phyloP scores from a whole-genome alignment of 352 stramenopile species.

The Pythium insidiosum region DNA sequence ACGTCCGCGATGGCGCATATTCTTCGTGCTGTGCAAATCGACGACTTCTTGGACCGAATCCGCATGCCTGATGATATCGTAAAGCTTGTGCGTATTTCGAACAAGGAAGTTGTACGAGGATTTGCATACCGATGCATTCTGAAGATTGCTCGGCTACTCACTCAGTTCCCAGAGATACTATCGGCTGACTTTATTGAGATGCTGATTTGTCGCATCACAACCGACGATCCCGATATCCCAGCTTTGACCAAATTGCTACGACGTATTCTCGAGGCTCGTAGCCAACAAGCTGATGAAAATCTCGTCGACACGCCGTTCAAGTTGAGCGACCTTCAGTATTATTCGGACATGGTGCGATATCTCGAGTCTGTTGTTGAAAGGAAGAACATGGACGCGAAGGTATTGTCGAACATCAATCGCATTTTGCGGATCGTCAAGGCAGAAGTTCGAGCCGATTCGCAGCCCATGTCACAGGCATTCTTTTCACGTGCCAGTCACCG shows the following conservation, averaged over 20 bases:
- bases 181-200: constrained; percentile 70
- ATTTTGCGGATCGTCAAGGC: constrained; percentile 64
- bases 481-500: constrained; percentile 41
- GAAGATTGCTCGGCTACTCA: constrained; percentile 46
- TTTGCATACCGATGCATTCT: constrained; percentile 70
- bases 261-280: constrained; percentile 60
- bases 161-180: constrained; percentile 55
- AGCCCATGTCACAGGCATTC: constrained; percentile 47
- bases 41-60: constrained; percentile 57
- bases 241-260: constrained; percentile 61
- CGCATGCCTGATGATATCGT: constrained; percentile 67
- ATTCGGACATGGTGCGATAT: constrained; percentile 36
- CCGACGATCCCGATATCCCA: constrained; percentile 63
- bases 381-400: constrained; percentile 24
- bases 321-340: constrained; percentile 66
- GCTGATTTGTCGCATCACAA: constrained; percentile 58
- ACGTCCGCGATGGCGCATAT: constrained; percentile 69
- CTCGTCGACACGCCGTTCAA: constrained; percentile 28
- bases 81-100: constrained; percentile 67
- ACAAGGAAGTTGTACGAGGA: constrained; percentile 52
- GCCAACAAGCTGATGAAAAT: constrained; percentile 17
- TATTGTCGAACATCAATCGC: constrained; percentile 68
- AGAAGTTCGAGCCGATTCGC: constrained; percentile 41
- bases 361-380: constrained; percentile 14
- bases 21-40: constrained; percentile 53